Evolutionary conservation across 1,284 basidiomycete genomes (phyloP).

Genomic region (Filobasidium uniguttulatum): DNA sequence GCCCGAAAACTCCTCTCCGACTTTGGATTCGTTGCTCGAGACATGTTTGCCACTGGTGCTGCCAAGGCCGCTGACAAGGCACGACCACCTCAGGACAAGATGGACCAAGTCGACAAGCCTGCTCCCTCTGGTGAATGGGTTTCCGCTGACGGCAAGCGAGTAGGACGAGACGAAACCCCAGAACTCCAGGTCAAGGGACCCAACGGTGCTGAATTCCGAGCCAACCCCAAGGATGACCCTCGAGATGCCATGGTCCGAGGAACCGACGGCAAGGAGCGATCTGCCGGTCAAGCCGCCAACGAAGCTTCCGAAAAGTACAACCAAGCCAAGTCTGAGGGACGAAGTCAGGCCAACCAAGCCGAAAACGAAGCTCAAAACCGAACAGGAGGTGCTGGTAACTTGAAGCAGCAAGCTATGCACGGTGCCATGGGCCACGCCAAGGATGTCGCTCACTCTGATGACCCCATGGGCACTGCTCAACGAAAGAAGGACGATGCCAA

Average conservation of each 20-base stretch:
- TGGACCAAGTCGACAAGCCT: slow-evolving; percentile 55
- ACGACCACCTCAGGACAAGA: slow-evolving; percentile 51
- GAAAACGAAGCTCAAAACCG: slow-evolving; percentile 28
- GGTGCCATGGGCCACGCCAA: slow-evolving; percentile 22
- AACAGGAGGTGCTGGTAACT: slow-evolving; percentile 27
- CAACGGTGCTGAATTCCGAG: slow-evolving; percentile 34
- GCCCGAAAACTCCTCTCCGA: slow-evolving; percentile 76
- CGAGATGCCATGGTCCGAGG: slow-evolving; percentile 31
- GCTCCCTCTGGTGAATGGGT: slow-evolving; percentile 49
- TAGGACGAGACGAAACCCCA: slow-evolving; percentile 36
- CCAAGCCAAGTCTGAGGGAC: slow-evolving; percentile 24
- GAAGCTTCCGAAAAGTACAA: slow-evolving; percentile 32
- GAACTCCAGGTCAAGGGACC: slow-evolving; percentile 32
- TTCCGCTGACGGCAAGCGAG: slow-evolving; percentile 35
- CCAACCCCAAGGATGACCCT: slow-evolving; percentile 38
- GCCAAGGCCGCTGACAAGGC: slow-evolving; percentile 58
- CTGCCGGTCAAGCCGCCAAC: slow-evolving; percentile 29
- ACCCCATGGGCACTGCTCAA: slow-evolving; percentile 34
- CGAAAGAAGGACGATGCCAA: slow-evolving; percentile 42
- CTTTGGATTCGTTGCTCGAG: slow-evolving; percentile 67
- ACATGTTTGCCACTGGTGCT: slow-evolving; percentile 66
- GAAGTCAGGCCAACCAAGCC: slow-evolving; percentile 22
- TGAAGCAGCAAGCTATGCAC: slow-evolving; percentile 27
- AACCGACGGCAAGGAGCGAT: slow-evolving; percentile 29
- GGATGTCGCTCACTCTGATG: slow-evolving; percentile 31